Percentiles rank a stretch among this genome's conserved stretches.
These are phyloP conservation scores for Pinus tabuliformis DNA, from an alignment of 75 land plant species.

Conservation along the genomic window DNA sequence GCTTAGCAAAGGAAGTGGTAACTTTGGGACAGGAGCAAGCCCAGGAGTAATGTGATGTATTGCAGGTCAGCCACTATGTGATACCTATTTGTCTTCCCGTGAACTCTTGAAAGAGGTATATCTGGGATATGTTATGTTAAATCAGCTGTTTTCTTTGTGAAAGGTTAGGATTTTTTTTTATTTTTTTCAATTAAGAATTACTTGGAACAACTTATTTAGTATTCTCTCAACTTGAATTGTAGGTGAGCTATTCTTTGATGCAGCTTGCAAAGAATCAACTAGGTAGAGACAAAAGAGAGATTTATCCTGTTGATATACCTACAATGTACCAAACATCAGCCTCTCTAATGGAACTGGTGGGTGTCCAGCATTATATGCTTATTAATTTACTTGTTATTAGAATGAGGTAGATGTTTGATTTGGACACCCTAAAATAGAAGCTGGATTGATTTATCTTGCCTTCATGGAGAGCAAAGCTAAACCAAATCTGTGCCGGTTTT, in stretches of 20 bases:
- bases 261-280: conserved; percentile 85
- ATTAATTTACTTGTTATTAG: neutral
- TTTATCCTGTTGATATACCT: conserved; percentile 81
- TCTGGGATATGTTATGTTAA: neutral
- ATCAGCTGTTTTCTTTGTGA: neutral
- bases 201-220: neutral
- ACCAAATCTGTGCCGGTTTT: neutral
- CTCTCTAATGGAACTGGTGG: conserved; percentile 79
- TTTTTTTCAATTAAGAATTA: neutral
- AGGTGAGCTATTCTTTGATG: conserved; percentile 97
- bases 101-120: conserved; percentile 91
- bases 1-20: conserved; percentile 63
- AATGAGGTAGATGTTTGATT: neutral
- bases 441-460: neutral
- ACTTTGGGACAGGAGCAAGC: conserved; percentile 93
- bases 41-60: conserved; percentile 89
- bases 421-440: neutral
- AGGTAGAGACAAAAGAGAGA: conserved; percentile 84
- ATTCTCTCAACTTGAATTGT: conserved; percentile 9
- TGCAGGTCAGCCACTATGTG: conserved; percentile 94
- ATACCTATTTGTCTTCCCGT: conserved; percentile 88
- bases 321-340: conserved; percentile 65
- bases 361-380: conserved; percentile 13
- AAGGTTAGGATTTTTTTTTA: neutral
- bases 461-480: neutral